These are phyloP conservation scores for Cicer cuneatum DNA, from an alignment of 306 rosid genomes.

Conservation along the genomic window DNA sequence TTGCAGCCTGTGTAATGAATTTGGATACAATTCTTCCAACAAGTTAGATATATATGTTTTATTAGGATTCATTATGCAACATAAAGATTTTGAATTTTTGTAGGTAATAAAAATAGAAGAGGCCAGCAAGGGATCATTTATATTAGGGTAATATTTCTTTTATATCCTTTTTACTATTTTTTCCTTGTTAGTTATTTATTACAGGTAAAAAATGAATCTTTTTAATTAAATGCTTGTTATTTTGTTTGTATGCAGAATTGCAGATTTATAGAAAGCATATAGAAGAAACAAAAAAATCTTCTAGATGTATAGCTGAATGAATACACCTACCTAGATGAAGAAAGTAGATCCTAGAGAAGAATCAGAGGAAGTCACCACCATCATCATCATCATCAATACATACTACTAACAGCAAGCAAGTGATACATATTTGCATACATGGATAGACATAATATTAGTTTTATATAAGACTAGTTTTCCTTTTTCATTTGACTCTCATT, in stretches of 20 bases:
- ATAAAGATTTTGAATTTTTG: conserved; percentile 57
- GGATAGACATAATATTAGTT: conserved; percentile 66
- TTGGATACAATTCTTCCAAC: conserved; percentile 27
- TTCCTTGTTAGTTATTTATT: background rate
- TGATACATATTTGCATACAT: conserved; percentile 73
- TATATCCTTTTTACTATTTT: background rate
- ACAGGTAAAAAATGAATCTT: conserved; percentile 17
- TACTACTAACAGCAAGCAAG: conserved; percentile 89
- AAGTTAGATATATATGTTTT: conserved; percentile 40
- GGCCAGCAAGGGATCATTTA: conserved; percentile 60
- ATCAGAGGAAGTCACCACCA: conserved; percentile 52
- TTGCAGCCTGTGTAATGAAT: conserved; percentile 24
- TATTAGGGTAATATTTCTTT: conserved; percentile 64
- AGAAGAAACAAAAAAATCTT: conserved; percentile 57
- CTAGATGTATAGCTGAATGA: conserved; percentile 87
- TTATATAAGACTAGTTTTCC: conserved; percentile 54
- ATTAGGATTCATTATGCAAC: conserved; percentile 45
- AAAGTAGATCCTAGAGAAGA: conserved; percentile 74
- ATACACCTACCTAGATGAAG: conserved; percentile 63
- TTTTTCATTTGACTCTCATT: conserved; percentile 45
- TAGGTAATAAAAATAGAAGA: conserved; percentile 61
- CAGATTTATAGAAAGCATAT: conserved; percentile 84
- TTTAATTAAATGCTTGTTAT: background rate
- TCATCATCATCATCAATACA: conserved; percentile 64
- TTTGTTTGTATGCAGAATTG: conserved; percentile 37